phyloP scores from a whole-genome alignment of 768 basidiomycete genomes.

The Termitomyces sp. region DNA sequence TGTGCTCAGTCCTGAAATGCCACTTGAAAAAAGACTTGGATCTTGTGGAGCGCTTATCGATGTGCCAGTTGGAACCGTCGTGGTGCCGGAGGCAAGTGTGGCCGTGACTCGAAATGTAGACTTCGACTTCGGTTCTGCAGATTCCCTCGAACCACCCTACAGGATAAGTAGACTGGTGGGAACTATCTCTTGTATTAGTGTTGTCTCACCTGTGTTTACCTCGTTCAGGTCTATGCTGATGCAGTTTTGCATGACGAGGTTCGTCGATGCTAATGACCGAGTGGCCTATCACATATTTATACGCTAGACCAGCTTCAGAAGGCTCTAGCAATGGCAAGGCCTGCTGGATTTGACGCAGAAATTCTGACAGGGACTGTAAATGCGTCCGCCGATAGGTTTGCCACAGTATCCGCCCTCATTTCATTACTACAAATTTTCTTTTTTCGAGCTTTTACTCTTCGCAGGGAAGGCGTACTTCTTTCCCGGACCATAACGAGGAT shows the following conservation, averaged over 20 bases:
- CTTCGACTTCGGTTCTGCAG: slow-evolving; percentile 57
- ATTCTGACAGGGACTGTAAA: slow-evolving; percentile 50
- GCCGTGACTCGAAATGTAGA: slow-evolving; percentile 71
- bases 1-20: slow-evolving; percentile 4
- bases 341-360: slow-evolving; percentile 24
- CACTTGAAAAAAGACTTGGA: slow-evolving; percentile 48
- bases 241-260: slow-evolving; percentile 44
- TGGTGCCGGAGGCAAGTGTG: slow-evolving; percentile 64
- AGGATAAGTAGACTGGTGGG: slow-evolving; percentile 59
- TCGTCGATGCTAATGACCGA: slow-evolving; percentile 15
- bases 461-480: slow-evolving; percentile 78
- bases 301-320: slow-evolving; percentile 34
- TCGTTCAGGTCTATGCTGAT: slow-evolving; percentile 54
- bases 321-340: slow-evolving; percentile 39
- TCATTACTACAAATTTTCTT: neutral
- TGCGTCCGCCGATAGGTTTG: slow-evolving; percentile 78
- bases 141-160: slow-evolving; percentile 46
- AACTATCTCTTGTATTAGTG: neutral
- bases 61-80: slow-evolving; percentile 70
- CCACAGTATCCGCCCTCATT: neutral
- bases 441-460: slow-evolving; percentile 73
- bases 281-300: neutral
- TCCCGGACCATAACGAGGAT: slow-evolving; percentile 64
- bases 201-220: neutral
- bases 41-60: slow-evolving; percentile 72